Base-by-base conservation (phyloP, 2,329 filamentous ascomycete species). In the Leptosphaerulina australis region DNA sequence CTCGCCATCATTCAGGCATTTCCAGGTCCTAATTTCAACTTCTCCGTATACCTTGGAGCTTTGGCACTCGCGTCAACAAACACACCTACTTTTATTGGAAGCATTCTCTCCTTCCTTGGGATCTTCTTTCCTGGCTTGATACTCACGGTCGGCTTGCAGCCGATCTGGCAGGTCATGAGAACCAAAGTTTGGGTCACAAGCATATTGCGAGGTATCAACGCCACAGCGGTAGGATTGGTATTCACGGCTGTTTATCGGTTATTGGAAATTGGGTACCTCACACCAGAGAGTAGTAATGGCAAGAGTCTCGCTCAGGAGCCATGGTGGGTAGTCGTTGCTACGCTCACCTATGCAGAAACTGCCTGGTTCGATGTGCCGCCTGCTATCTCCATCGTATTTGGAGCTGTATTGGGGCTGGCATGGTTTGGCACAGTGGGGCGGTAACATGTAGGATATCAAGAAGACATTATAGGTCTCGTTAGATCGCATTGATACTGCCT, bases 1-100 rank as follows among this genome's bases (percentile, higher is more conserved):
- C 80, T 91, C 0, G 88, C 87, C 6, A 79, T 91, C 44, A 86
- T 84, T 14, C 87, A 91, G 68, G 81, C 85, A 0, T 87, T 90
- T 49, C 87, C 88, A 0, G 83, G 83, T 0, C 84, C 83, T 0
- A 82, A 83, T 56, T 82, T 83, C 70, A 83, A 82, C 62, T 85
- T 77, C 34, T 68, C 67, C 1, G 74, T 77, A 11, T 77, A 73
- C 40, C 67, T 77, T 3, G 74, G 75, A 10, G 64, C 73, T 1
- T 62, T 79, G 6, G 60, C 73, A 0, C 55, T 76, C 0, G 56
- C 60, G n/a, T 57, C 60, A 0, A 60, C 70, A 0, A 35, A 35
- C 3, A 56, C 61, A 0, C 70, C 70, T 0, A 62, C 66, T 4
- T 31, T 71, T 8, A 49, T 68, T 2, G 74, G 75, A 10, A 72